phyloP scores from a whole-genome alignment of 2,329 filamentous ascomycete species.

The Neonectria punicea region DNA sequence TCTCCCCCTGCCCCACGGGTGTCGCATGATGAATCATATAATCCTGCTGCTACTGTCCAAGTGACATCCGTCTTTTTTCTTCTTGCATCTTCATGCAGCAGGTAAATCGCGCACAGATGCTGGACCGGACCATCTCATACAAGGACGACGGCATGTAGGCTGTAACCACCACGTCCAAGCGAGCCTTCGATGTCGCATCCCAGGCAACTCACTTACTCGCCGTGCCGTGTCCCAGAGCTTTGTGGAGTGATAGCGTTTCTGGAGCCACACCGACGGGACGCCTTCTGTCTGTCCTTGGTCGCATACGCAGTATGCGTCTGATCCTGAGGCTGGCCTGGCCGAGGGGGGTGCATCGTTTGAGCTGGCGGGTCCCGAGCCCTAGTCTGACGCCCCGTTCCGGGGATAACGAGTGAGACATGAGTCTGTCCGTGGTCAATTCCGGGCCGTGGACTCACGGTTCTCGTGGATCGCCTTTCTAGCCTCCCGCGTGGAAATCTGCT shows the following conservation, averaged over 20 bases:
- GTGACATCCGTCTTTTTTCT: conserved; percentile 3
- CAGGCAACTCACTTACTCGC: conserved; percentile 6
- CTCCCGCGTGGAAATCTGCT: conserved; percentile 2
- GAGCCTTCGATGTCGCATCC: conserved; percentile 15
- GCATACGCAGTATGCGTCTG: neutral
- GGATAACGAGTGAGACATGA: neutral
- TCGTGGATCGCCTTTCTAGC: conserved; percentile 20
- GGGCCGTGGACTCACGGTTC: conserved; percentile 2
- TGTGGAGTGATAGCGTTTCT: neutral
- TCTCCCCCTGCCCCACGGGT: neutral
- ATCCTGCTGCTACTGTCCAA: conserved; percentile 7
- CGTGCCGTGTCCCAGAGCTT: neutral
- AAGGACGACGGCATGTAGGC: conserved; percentile 4
- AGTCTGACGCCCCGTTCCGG: neutral
- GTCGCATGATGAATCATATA: conserved; percentile 23
- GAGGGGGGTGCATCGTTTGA: neutral
- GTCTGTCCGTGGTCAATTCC: neutral
- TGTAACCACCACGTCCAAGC: conserved; percentile 9
- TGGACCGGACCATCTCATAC: conserved; percentile 3
- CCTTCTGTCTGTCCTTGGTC: neutral
- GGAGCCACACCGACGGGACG: neutral
- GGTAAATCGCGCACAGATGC: conserved; percentile 25
- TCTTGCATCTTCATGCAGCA: conserved; percentile 9
- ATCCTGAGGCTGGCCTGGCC: neutral
- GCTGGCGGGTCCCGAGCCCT: conserved; percentile 16